Conservation (phyloP, 345 rosid genomes). For the Excoecaria agallocha region DNA sequence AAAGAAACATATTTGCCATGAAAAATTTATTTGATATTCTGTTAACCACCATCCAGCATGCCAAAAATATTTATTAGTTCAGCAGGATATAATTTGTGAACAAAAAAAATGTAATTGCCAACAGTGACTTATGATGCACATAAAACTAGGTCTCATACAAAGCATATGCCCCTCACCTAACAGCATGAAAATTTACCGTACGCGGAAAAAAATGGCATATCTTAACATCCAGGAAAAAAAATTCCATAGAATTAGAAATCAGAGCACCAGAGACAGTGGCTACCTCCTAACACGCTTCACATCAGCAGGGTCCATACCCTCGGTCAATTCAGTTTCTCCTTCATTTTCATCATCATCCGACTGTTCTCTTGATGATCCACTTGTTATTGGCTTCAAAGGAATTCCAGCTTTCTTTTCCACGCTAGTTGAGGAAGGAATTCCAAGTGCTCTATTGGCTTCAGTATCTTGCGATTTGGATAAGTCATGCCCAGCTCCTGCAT, state of each 20-base stretch:
- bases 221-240: background rate
- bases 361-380: slow-evolving; percentile 28
- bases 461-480: slow-evolving; percentile 33
- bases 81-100: background rate
- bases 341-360: slow-evolving; percentile 35
- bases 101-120: slow-evolving; percentile 1
- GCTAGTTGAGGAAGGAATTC: slow-evolving; percentile 32
- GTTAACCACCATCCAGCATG: background rate
- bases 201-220: background rate
- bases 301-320: slow-evolving; percentile 31
- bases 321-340: slow-evolving; percentile 33
- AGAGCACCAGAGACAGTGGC: slow-evolving; percentile 1
- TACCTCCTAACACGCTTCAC: slow-evolving; percentile 34
- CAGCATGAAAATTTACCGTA: background rate
- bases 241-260: slow-evolving; percentile 2
- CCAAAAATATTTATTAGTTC: background rate
- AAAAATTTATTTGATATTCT: background rate
- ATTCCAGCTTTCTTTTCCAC: slow-evolving; percentile 34
- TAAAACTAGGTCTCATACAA: background rate
- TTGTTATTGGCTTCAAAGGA: slow-evolving; percentile 13
- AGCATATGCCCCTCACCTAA: background rate
- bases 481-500: slow-evolving; percentile 33
- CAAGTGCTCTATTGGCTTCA: slow-evolving; percentile 33
- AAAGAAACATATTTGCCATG: background rate
- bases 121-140: background rate